phyloP scores from a whole-genome alignment of 2,329 filamentous ascomycete genomes.

The Alternaria burnsii region DNA sequence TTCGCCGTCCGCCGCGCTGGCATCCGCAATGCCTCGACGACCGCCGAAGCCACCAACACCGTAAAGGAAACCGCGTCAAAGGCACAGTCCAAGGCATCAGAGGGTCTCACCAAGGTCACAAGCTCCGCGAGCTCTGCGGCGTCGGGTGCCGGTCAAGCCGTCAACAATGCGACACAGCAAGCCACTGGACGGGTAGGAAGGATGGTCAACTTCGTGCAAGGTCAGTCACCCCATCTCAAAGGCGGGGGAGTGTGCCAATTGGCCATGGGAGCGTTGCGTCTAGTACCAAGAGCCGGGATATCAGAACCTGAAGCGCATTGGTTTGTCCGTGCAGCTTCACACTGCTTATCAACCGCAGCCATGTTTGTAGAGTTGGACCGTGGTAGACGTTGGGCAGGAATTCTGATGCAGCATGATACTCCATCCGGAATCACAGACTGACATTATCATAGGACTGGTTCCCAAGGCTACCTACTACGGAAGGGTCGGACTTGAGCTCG shows the following conservation, averaged over 20 bases:
- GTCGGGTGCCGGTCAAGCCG: conserved; percentile 71
- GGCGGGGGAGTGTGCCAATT: conserved; percentile 15
- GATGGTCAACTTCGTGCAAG: conserved; percentile 81
- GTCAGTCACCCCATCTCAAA: conserved; percentile 64
- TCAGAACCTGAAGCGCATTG: conserved; percentile 23
- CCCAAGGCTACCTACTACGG: conserved; percentile 92
- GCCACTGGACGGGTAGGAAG: conserved; percentile 68
- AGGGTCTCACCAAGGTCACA: conserved; percentile 83
- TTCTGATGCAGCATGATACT: neutral
- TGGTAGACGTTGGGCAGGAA: neutral
- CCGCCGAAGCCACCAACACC: conserved; percentile 56
- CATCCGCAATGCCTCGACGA: conserved; percentile 60
- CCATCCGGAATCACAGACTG: conserved; percentile 12
- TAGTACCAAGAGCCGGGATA: neutral
- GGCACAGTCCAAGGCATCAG: conserved; percentile 76
- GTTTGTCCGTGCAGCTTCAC: conserved; percentile 18
- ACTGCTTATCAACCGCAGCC: conserved; percentile 20
- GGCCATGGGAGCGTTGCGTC: neutral
- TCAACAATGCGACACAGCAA: conserved; percentile 53
- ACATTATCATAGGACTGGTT: conserved; percentile 71
- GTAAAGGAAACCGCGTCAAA: conserved; percentile 64
- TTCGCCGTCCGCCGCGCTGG: conserved; percentile 54
- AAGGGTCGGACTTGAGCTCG: conserved; percentile 85
- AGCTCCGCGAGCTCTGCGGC: conserved; percentile 82
- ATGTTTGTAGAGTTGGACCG: conserved; percentile 4